phyloP scores from a whole-genome alignment of 495 filamentous ascomycete genomes.

The Penicillium bovifimosum region DNA sequence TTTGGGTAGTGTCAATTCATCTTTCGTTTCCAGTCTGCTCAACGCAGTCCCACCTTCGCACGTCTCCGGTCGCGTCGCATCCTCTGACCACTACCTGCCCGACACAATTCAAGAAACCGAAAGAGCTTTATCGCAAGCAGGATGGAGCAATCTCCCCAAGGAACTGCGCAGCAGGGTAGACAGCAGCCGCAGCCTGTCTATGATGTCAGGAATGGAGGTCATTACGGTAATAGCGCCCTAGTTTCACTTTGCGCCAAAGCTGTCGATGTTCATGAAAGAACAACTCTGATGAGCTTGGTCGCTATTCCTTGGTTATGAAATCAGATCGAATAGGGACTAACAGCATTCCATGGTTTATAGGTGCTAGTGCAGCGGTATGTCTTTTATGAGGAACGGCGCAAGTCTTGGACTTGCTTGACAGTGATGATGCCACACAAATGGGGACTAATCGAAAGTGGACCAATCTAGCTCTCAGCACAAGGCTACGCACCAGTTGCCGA shows the following conservation, averaged over 20 bases:
- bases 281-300: neutral
- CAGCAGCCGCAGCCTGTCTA: slow-evolving; percentile 58
- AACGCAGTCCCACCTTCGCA: neutral
- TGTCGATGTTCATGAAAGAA: neutral
- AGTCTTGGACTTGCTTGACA: neutral
- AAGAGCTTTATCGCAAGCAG: slow-evolving; percentile 8
- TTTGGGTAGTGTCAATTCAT: neutral
- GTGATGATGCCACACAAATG: neutral
- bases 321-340: slow-evolving; percentile 9
- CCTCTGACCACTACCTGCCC: neutral
- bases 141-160: slow-evolving; percentile 56
- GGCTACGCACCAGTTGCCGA: slow-evolving; percentile 80
- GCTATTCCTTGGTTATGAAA: neutral
- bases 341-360: slow-evolving; percentile 31
- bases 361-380: slow-evolving; percentile 77
- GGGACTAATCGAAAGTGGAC: slow-evolving; percentile 10
- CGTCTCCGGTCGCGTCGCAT: slow-evolving; percentile 7
- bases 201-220: slow-evolving; percentile 75
- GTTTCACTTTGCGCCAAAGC: neutral
- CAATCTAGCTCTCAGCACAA: slow-evolving; percentile 59
- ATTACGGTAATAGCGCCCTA: slow-evolving; percentile 61
- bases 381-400: neutral
- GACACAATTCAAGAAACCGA: neutral
- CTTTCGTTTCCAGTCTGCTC: neutral
- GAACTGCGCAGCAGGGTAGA: slow-evolving; percentile 50